Evolutionary conservation across 331 rosid genomes (phyloP).

Genomic region (Acacia concinna): DNA sequence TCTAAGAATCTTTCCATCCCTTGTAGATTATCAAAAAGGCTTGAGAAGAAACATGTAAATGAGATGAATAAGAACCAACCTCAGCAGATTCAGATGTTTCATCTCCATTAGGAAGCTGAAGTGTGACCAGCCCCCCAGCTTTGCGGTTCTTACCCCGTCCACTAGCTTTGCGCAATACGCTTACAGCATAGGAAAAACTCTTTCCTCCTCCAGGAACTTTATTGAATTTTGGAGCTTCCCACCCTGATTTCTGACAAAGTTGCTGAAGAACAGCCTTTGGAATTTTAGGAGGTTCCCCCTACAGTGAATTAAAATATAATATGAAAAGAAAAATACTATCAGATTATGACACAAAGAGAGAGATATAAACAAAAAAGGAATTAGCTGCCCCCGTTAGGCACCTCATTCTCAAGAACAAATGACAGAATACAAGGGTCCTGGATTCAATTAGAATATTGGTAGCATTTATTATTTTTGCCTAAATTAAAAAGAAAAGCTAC

Average conservation of each 20-base stretch:
- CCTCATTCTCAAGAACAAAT: conserved; percentile 20
- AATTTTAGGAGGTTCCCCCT: conserved; percentile 89
- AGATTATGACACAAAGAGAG: conserved; percentile 19
- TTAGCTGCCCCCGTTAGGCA: neutral
- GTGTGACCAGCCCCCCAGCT: conserved; percentile 85
- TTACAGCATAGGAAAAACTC: conserved; percentile 64
- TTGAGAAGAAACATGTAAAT: conserved; percentile 13
- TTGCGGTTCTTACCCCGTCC: conserved; percentile 95
- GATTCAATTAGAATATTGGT: conserved; percentile 9
- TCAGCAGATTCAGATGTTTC: conserved; percentile 71
- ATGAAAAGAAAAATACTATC: conserved; percentile 9
- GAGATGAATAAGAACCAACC: conserved; percentile 39
- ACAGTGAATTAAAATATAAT: conserved; percentile 30
- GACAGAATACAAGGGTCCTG: neutral
- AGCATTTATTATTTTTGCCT: conserved; percentile 17
- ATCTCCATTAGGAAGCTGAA: conserved; percentile 82
- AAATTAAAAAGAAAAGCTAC: neutral
- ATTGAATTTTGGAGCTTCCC: conserved; percentile 96
- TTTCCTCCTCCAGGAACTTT: conserved; percentile 65
- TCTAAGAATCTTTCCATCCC: neutral
- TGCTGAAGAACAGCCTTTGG: conserved; percentile 98
- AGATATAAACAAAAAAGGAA: conserved; percentile 8
- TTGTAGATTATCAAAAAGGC: neutral
- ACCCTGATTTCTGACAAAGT: conserved; percentile 89
- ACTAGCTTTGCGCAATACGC: conserved; percentile 81